Evolutionary conservation across 2,329 filamentous ascomycete species (phyloP).

Genomic region (Karstenula rhodostoma): DNA sequence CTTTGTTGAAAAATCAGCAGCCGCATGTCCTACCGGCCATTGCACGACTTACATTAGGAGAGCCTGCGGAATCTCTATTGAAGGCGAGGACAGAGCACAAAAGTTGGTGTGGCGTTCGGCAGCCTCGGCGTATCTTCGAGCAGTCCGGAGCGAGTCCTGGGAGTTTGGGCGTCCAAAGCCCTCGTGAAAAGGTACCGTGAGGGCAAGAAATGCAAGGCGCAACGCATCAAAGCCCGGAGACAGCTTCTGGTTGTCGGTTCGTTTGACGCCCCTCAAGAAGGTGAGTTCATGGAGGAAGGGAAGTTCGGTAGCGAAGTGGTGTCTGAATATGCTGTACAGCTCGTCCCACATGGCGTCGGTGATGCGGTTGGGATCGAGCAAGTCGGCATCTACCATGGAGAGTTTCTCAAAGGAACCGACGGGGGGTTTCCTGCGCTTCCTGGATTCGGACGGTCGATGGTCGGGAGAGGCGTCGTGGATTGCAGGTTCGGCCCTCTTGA

Average conservation of each 20-base stretch:
- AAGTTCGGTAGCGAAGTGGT: slow-evolving; percentile 76
- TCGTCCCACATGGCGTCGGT: slow-evolving; percentile 73
- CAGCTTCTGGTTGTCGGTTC: slow-evolving; percentile 33
- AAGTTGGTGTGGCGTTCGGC: slow-evolving; percentile 58
- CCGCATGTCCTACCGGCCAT: neutral
- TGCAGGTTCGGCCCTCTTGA: slow-evolving; percentile 49
- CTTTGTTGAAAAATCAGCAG: neutral
- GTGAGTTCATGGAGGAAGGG: slow-evolving; percentile 74
- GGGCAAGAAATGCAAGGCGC: slow-evolving; percentile 71
- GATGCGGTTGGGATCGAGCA: slow-evolving; percentile 64
- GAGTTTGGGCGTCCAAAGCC: slow-evolving; percentile 62
- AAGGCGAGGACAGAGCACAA: slow-evolving; percentile 48
- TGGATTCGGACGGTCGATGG: slow-evolving; percentile 27
- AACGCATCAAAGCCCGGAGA: slow-evolving; percentile 54
- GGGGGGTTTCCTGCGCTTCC: slow-evolving; percentile 48
- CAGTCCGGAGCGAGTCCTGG: slow-evolving; percentile 17
- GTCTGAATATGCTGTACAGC: slow-evolving; percentile 73
- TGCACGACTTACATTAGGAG: slow-evolving; percentile 64
- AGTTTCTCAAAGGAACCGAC: slow-evolving; percentile 55
- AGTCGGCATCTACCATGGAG: slow-evolving; percentile 58
- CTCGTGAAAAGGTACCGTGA: slow-evolving; percentile 74
- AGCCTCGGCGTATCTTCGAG: slow-evolving; percentile 62
- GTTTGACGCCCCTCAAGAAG: slow-evolving; percentile 55
- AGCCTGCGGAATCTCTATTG: slow-evolving; percentile 71
- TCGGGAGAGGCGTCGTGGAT: neutral